Evolutionary conservation across 768 basidiomycete genomes (phyloP), one percentile per base, ranked within the genome.

Genomic region (Pleurotus giganteus): DNA sequence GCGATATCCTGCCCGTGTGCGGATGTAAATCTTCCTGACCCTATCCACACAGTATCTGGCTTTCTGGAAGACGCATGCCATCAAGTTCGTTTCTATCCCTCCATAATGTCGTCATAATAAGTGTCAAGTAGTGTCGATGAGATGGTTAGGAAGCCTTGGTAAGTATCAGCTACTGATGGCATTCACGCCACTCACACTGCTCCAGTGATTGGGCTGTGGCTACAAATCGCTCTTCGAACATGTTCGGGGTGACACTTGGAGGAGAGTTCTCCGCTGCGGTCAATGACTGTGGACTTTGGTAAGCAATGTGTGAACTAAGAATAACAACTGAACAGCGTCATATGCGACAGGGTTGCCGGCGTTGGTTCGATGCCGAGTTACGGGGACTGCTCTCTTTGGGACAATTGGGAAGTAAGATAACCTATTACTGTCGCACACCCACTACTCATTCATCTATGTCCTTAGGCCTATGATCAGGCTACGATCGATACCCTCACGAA

Each of bases 251-350:
- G 58, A 86, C 86, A 36, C 65, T 82, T 37, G 91, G 89, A 37
- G 94, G 92, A 57, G 94, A 96, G 71, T 96, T 86, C 68, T 86
- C 85, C 37, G 77, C 84, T 43, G 91, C 89, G 29, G 84, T 91
- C 68, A 88, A 85, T 60, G 86, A 88, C 65, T 90, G 88, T 64
- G 86, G 87, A 29, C 65, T 83, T 41, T 89, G 78, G 78, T 71
- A 73, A 58, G 75, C 72, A 39, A 26, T 47, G 28, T 50, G 47
- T 49, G 44, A 55, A 57, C 46, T 43, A 24, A 8, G 12, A 12
- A 11, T 12, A n/a, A 7, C 39, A 19, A 41, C 12, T 17, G 39
- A 41, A 7, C 9, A 41, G n/a, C 39, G 39, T 7, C 9, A 42
- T 37, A n/a, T n/a, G n/a, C 29, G 51, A 34, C 61, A 78, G 78